phyloP scores from a whole-genome alignment of 1,284 basidiomycete species.

The Cryptococcus neoformans region DNA sequence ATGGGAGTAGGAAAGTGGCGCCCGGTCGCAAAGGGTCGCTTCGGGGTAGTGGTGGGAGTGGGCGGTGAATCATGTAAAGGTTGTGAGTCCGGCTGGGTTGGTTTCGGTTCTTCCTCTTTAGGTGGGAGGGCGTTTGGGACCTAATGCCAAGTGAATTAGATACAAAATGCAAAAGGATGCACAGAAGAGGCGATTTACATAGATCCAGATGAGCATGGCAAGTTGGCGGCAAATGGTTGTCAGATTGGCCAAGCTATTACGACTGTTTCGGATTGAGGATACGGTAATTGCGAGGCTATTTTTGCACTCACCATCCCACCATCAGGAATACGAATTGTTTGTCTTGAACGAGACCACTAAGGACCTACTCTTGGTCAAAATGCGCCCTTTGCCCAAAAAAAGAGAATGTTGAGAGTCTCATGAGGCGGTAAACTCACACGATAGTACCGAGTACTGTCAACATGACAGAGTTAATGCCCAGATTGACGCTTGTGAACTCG shows the following conservation, averaged over 20 bases:
- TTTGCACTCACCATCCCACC: conserved; percentile 29
- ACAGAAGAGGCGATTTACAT: conserved; percentile 10
- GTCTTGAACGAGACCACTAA: conserved; percentile 37
- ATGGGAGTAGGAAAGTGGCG: background rate
- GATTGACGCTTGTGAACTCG: conserved; percentile 18
- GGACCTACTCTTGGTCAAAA: conserved; percentile 18
- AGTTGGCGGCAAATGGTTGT: conserved; percentile 27
- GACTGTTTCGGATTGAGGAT: conserved; percentile 6
- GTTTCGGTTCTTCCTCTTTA: background rate
- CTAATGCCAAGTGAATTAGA: background rate
- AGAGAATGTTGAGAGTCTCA: background rate
- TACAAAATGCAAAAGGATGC: background rate
- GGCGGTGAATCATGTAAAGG: background rate
- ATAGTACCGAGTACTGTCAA: conserved; percentile 32
- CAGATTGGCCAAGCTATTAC: conserved; percentile 31
- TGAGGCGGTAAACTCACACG: conserved; percentile 19
- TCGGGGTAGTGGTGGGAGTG: background rate
- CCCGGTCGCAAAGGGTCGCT: background rate
- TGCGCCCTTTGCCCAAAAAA: background rate
- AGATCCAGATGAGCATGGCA: conserved; percentile 30
- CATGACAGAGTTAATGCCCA: conserved; percentile 27
- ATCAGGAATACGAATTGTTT: conserved; percentile 28
- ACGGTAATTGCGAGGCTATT: background rate
- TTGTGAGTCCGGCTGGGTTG: background rate
- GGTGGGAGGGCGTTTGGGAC: conserved; percentile 1